Evolutionary conservation across 345 rosid genomes (phyloP).

Genomic region (Populus davidiana): DNA sequence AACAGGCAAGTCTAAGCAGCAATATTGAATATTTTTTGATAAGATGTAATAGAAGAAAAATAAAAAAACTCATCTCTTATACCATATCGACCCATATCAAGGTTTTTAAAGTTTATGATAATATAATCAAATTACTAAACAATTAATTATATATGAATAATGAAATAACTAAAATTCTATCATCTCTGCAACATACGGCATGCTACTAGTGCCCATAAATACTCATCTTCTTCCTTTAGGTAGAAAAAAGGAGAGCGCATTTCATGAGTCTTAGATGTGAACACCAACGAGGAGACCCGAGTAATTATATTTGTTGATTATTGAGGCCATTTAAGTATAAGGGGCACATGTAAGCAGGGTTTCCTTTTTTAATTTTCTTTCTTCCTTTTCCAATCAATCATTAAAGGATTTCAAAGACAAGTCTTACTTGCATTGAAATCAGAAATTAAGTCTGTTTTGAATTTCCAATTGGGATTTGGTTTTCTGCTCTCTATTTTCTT

Average conservation of each 20-base stretch:
- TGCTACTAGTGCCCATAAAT: not conserved
- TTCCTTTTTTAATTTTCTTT: not conserved
- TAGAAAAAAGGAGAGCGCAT: too few relatives aligned
- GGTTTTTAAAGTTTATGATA: too few relatives aligned
- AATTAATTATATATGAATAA: too few relatives aligned
- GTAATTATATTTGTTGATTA: not conserved
- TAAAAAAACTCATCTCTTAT: too few relatives aligned
- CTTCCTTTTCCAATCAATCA: not conserved
- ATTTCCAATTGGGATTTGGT: not conserved
- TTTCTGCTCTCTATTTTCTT: too few relatives aligned
- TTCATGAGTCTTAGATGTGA: not conserved
- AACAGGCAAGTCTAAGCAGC: too few relatives aligned
- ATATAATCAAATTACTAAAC: too few relatives aligned
- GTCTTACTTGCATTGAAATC: not conserved
- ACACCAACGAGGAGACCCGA: not conserved
- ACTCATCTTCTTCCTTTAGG: not conserved
- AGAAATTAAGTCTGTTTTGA: not conserved
- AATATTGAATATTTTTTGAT: too few relatives aligned
- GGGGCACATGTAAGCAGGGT: not conserved
- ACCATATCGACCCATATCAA: too few relatives aligned
- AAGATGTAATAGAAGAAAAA: too few relatives aligned
- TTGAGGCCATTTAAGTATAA: not conserved
- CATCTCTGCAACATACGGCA: too few relatives aligned
- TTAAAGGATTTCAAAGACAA: not conserved
- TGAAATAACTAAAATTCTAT: too few relatives aligned